Evolutionary conservation across 768 basidiomycete genomes (phyloP).

Genomic region (Hericium alpestre): DNA sequence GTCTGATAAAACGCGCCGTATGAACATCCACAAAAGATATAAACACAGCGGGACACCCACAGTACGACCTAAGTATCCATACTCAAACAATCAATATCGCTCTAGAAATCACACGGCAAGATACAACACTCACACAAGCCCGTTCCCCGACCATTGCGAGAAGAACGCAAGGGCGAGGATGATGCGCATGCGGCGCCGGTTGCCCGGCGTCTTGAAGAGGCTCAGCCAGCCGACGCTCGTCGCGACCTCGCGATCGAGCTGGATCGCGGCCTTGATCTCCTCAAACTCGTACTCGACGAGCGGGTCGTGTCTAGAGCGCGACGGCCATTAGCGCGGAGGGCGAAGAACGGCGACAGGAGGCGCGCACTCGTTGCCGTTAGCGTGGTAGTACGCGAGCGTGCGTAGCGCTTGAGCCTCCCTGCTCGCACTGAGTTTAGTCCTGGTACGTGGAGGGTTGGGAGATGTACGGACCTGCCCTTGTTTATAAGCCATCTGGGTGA

Average conservation of each 20-base stretch:
- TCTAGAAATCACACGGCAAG: neutral
- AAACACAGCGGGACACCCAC: neutral
- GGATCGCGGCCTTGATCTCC: conserved; percentile 27
- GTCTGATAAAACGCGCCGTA: neutral
- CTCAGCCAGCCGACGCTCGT: conserved; percentile 16
- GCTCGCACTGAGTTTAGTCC: neutral
- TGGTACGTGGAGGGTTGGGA: neutral
- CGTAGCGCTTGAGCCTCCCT: conserved; percentile 34
- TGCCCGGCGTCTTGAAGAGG: conserved; percentile 24
- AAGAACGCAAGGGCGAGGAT: conserved; percentile 21
- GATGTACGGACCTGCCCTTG: conserved; percentile 16
- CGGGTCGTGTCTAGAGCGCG: conserved; percentile 5
- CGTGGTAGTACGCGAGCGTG: conserved; percentile 47
- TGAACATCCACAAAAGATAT: too few species aligned
- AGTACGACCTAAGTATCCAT: neutral
- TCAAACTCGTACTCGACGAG: conserved; percentile 21
- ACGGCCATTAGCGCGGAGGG: neutral
- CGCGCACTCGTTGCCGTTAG: conserved; percentile 30
- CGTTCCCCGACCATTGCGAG: conserved; percentile 25
- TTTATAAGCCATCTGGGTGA: conserved; percentile 22
- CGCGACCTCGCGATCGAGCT: conserved; percentile 17
- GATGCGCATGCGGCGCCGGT: conserved; percentile 23
- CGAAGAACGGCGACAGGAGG: neutral
- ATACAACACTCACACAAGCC: conserved; percentile 15
- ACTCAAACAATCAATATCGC: neutral